These are phyloP conservation scores for Zymoseptoria tritici DNA, from an alignment of 2,329 filamentous ascomycete genomes.

Conservation along the genomic window DNA sequence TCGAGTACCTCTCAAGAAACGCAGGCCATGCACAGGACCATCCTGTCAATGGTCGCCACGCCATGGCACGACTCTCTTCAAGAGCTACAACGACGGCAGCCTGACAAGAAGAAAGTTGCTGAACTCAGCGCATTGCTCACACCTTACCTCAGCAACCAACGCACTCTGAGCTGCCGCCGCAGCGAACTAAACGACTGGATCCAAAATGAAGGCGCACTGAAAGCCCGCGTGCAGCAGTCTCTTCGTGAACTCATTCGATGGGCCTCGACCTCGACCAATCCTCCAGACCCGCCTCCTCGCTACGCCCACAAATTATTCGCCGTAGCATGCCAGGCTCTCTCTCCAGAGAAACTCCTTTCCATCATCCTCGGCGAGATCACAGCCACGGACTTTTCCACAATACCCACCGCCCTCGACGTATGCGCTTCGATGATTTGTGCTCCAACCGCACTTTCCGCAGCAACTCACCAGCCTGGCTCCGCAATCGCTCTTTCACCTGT, in stretches of 20 bases:
- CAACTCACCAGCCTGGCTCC: constrained; percentile 22
- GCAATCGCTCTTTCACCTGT: constrained; percentile 31
- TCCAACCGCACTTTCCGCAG: constrained; percentile 39
- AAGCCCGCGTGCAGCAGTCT: constrained; percentile 51
- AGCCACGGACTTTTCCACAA: constrained; percentile 51
- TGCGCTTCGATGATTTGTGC: constrained; percentile 63
- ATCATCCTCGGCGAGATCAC: constrained; percentile 62
- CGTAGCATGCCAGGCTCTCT: constrained; percentile 52
- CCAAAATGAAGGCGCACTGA: constrained; percentile 9
- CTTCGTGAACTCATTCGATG: constrained; percentile 60
- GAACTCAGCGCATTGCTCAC: constrained; percentile 58
- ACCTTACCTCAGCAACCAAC: constrained; percentile 49
- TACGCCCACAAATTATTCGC: constrained; percentile 69
- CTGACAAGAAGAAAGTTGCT: constrained; percentile 61
- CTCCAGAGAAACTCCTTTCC: constrained; percentile 53
- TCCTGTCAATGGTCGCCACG: constrained; percentile 64
- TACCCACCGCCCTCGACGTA: constrained; percentile 59
- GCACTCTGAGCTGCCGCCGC: constrained; percentile 55
- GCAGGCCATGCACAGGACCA: constrained; percentile 60
- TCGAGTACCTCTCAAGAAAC: constrained; percentile 66
- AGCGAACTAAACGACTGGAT: constrained; percentile 63
- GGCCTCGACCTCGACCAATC: constrained; percentile 42
- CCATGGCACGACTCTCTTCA: constrained; percentile 61
- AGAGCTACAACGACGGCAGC: constrained; percentile 58
- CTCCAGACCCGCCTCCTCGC: constrained; percentile 48